Percentiles rank a stretch among this genome's conserved stretches.
phyloP scores from a whole-genome alignment of 805 yeast genomes.

The Zygoascus tannicola region DNA sequence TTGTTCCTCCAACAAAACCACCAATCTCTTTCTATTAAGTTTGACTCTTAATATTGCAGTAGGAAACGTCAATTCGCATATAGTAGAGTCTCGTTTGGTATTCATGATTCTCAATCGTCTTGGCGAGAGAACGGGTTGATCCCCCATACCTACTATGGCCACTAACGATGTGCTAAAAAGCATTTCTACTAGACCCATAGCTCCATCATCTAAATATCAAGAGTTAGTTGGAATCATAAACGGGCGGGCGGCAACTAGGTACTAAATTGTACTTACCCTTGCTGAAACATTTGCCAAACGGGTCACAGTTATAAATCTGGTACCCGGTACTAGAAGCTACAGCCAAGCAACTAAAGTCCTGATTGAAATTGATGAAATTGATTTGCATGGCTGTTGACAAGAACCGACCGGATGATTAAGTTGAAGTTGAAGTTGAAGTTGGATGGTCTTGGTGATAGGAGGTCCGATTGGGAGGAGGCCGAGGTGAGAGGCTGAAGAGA shows the following conservation, averaged over 20 bases:
- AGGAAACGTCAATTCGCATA: constrained; percentile 86
- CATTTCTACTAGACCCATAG: constrained; percentile 66
- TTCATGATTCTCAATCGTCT: constrained; percentile 74
- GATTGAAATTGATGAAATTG: constrained; percentile 68
- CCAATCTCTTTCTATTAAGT: constrained; percentile 72
- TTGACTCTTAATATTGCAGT: constrained; percentile 60
- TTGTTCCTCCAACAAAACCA: constrained; percentile 72
- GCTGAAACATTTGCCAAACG: constrained; percentile 64
- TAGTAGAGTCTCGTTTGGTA: constrained; percentile 62
- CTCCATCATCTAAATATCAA: constrained; percentile 30
- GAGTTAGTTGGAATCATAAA: no score
- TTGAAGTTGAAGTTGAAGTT: no score
- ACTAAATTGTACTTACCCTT: constrained; percentile 24
- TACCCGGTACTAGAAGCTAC: constrained; percentile 59
- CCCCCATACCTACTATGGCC: constrained; percentile 74
- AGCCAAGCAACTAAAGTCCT: constrained; percentile 76
- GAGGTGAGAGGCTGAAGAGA: no score
- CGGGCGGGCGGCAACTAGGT: no score
- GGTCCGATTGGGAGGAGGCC: no score
- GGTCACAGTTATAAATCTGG: constrained; percentile 78
- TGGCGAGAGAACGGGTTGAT: constrained; percentile 55
- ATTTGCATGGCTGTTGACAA: constrained; percentile 19
- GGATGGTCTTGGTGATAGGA: no score
- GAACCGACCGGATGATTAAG: no score
- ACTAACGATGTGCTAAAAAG: constrained; percentile 78